Conservation (phyloP, 352 stramenopile species). For the Phytopythium ostracodes region DNA sequence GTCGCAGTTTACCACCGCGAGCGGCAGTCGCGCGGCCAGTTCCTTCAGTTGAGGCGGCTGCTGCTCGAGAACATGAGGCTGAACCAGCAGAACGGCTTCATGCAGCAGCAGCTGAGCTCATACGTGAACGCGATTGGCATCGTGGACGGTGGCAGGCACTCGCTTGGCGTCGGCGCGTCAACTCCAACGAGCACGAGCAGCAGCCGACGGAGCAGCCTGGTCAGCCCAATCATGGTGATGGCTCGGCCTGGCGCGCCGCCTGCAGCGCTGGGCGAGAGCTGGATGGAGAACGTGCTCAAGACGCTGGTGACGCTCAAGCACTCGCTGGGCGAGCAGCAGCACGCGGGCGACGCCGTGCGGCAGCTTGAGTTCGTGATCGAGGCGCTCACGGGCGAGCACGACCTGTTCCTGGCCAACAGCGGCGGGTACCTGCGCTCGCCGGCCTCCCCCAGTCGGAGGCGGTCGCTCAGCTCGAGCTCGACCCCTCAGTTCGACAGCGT, state of each 20-base stretch:
- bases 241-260: neutral
- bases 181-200: neutral
- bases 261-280: constrained; percentile 47
- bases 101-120: constrained; percentile 63
- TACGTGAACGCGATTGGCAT: constrained; percentile 56
- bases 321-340: constrained; percentile 28
- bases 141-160: constrained; percentile 15
- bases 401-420: constrained; percentile 44
- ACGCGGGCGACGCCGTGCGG: constrained; percentile 13
- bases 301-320: constrained; percentile 45
- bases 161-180: neutral
- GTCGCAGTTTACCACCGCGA: constrained; percentile 40
- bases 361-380: constrained; percentile 69
- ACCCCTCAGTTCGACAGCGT: constrained; percentile 14
- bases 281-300: constrained; percentile 71
- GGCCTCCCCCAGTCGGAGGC: neutral
- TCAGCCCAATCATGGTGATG: neutral
- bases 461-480: neutral
- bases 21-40: constrained; percentile 35
- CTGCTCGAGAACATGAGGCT: constrained; percentile 66
- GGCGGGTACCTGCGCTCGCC: neutral
- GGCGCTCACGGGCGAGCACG: constrained; percentile 57
- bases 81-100: constrained; percentile 50
- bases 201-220: neutral
- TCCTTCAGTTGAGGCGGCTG: constrained; percentile 48